phyloP scores from a whole-genome alignment of 176 grass and related monocot genomes.

The Oryza longistaminata region DNA sequence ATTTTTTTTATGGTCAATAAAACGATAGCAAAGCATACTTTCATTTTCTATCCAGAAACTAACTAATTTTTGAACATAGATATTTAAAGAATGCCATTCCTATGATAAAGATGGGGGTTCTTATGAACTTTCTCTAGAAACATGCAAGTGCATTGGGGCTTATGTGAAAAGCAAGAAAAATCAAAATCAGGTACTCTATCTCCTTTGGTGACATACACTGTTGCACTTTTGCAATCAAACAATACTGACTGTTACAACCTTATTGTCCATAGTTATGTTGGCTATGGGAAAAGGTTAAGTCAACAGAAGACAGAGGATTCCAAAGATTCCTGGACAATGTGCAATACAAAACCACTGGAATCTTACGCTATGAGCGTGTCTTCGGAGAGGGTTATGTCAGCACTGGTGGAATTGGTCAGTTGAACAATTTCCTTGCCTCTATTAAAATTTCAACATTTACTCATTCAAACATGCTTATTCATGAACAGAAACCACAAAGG shows the following conservation, averaged over 20 bases:
- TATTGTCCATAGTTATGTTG: constrained; percentile 76
- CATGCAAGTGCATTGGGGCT: constrained; percentile 89
- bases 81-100: constrained; percentile 83
- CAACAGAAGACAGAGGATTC: constrained; percentile 78
- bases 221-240: background rate
- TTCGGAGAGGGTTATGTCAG: constrained; percentile 96
- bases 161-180: constrained; percentile 97
- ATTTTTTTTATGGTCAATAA: background rate
- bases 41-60: background rate
- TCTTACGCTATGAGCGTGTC: constrained; percentile 87
- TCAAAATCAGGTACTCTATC: constrained; percentile 79
- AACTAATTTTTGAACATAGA: constrained; percentile 36
- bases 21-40: background rate
- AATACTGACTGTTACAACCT: constrained; percentile 4
- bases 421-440: background rate
- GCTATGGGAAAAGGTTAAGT: constrained; percentile 86
- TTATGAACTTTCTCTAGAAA: constrained; percentile 81
- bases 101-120: constrained; percentile 60
- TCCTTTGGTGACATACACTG: background rate
- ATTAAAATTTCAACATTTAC: background rate
- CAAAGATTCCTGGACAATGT: constrained; percentile 95
- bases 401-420: constrained; percentile 86
- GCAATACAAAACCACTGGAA: constrained; percentile 91
- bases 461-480: background rate
- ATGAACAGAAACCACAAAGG: constrained; percentile 87